Evolutionary conservation across 306 rosid genomes (phyloP), one percentile per base, ranked within the genome.

Genomic region (Mucuna pruriens): DNA sequence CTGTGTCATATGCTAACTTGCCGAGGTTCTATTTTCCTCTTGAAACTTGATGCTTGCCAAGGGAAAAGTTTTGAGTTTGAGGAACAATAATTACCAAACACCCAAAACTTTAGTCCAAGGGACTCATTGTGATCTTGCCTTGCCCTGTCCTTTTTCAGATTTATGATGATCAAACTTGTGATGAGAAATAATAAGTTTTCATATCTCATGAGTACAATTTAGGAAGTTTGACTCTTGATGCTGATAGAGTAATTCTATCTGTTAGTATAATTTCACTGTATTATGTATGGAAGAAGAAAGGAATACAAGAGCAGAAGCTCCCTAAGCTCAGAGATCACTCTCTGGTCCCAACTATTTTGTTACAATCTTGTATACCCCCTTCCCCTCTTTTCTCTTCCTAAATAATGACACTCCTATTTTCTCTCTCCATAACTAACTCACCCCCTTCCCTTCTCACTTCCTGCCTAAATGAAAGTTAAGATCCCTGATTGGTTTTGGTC

Each of bases 171-270:
- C n/a, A n/a, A n/a, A n/a, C n/a, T n/a, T n/a, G n/a, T n/a, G n/a
- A n/a, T n/a, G n/a, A n/a, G n/a, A n/a, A n/a, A n/a, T n/a, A n/a
- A n/a, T n/a, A n/a, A n/a, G n/a, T n/a, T n/a, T n/a, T n/a, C n/a
- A n/a, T n/a, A n/a, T n/a, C n/a, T n/a, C n/a, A n/a, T 78, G 13
- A 66, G n/a, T 55, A 62, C 78, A 7, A 46, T 61, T 71, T 55
- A 15, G 48, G 58, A 69, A 51, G 68, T 65, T 80, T 44, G 45
- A 17, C 1, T 11, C 38, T 42, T 39, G 72, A 34, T n/a, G n/a
- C n/a, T 34, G 55, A 39, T 34, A 60, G 60, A 40, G 29, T 19
- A 9, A 54, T 54, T 20, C 26, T 34, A 36, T 33, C 0, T 45
- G 34, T 76, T 42, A 45, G 6, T 54, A 20, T 54, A 9, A 20